A percentile compares a stretch with the other conserved stretches of the same genome.
These are phyloP conservation scores for Phytophthora colocasiae DNA, from an alignment of 352 stramenopile genomes.

Conservation along the genomic window DNA sequence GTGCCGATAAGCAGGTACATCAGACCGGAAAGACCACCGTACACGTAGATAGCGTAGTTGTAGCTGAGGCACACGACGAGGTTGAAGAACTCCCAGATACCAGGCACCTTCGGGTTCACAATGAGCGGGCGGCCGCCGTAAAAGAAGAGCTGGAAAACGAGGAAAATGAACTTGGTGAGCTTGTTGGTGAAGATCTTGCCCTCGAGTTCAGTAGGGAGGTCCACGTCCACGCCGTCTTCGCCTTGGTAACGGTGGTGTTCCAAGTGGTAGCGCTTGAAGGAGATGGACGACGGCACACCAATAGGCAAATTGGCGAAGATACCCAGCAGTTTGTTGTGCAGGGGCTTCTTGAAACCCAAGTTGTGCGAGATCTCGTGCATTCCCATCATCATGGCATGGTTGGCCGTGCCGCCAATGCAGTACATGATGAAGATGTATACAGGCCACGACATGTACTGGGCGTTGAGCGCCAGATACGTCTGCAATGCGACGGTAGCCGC, in stretches of 20 bases:
- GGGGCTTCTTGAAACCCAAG: slow-evolving; percentile 92
- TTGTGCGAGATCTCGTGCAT: slow-evolving; percentile 98
- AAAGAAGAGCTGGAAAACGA: slow-evolving; percentile 93
- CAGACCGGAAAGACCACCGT: slow-evolving; percentile 84
- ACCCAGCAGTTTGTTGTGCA: slow-evolving; percentile 91
- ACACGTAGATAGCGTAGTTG: slow-evolving; percentile 82
- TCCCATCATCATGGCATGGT: slow-evolving; percentile 95
- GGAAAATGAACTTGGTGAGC: slow-evolving; percentile 92
- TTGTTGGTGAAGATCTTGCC: slow-evolving; percentile 90
- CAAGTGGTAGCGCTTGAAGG: slow-evolving; percentile 98
- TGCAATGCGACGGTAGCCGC: slow-evolving; percentile 79
- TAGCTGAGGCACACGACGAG: slow-evolving; percentile 81
- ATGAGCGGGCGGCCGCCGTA: slow-evolving; percentile 94
- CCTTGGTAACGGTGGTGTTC: slow-evolving; percentile 98
- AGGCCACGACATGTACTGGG: slow-evolving; percentile 74
- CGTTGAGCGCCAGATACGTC: slow-evolving; percentile 76
- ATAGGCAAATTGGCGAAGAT: slow-evolving; percentile 96
- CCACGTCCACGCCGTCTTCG: slow-evolving; percentile 93
- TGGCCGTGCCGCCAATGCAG: slow-evolving; percentile 91
- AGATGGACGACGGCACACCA: slow-evolving; percentile 90
- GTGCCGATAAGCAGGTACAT: slow-evolving; percentile 94
- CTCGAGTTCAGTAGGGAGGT: slow-evolving; percentile 94
- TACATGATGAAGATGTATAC: slow-evolving; percentile 76
- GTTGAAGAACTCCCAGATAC: slow-evolving; percentile 92
- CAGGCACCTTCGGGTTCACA: slow-evolving; percentile 92